A percentile compares a stretch with the other conserved stretches of the same genome.
Evolutionary conservation across 2,329 filamentous ascomycete genomes (phyloP).

Genomic region (Cordyceps cateniannulata): DNA sequence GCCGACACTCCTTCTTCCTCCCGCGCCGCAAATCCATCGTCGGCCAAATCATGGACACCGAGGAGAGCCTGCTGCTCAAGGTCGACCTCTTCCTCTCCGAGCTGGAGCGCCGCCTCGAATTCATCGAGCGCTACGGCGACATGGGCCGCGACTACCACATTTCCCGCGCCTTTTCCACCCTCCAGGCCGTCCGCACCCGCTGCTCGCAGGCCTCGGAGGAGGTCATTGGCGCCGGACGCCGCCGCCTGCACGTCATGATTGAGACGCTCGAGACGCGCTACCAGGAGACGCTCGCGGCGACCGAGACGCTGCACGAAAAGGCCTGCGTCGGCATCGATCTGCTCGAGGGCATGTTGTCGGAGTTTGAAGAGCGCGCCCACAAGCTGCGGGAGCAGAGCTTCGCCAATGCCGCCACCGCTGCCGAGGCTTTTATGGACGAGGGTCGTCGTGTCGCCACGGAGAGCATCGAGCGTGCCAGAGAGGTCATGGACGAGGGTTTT

Average conservation of each 20-base stretch:
- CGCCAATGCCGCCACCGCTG: slow-evolving; percentile 57
- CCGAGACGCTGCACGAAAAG: slow-evolving; percentile 87
- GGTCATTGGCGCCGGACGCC: slow-evolving; percentile 77
- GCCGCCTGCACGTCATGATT: slow-evolving; percentile 80
- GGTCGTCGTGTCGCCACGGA: slow-evolving; percentile 77
- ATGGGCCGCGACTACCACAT: slow-evolving; percentile 77
- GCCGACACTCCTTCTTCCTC: slow-evolving; percentile 52
- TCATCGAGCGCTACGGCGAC: slow-evolving; percentile 82
- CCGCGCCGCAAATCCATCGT: slow-evolving; percentile 54
- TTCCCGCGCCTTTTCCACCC: slow-evolving; percentile 74
- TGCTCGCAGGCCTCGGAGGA: slow-evolving; percentile 89
- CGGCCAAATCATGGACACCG: slow-evolving; percentile 54
- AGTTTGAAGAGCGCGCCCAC: slow-evolving; percentile 77
- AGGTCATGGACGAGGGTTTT: slow-evolving; percentile 73
- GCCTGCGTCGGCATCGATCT: slow-evolving; percentile 80
- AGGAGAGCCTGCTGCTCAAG: slow-evolving; percentile 55
- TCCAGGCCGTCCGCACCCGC: slow-evolving; percentile 79
- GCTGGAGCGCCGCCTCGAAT: slow-evolving; percentile 78
- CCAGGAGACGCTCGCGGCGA: slow-evolving; percentile 75
- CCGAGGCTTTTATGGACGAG: slow-evolving; percentile 67
- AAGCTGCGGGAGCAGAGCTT: slow-evolving; percentile 74
- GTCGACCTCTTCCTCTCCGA: slow-evolving; percentile 79
- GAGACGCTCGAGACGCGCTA: slow-evolving; percentile 87
- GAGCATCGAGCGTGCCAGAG: slow-evolving; percentile 65
- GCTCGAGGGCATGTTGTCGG: slow-evolving; percentile 76